A percentile compares a stretch with the other conserved stretches of the same genome.
Conservation (phyloP, 31 red algal genomes). For the Porphyra umbilicalis region DNA sequence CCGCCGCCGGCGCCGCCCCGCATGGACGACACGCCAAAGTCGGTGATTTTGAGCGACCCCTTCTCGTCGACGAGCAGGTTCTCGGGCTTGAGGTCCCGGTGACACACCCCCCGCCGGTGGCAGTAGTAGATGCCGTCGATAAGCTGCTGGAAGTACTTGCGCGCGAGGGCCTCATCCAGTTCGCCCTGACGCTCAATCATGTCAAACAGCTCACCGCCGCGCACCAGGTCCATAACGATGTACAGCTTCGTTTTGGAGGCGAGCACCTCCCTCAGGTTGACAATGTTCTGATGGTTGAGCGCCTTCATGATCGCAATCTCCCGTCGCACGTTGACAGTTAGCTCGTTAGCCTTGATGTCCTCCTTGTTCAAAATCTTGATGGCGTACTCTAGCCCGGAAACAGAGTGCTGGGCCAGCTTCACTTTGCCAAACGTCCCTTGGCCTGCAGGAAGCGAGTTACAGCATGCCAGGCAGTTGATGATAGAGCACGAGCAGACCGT, state of each 20-base stretch:
- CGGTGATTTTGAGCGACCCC: constrained; percentile 12
- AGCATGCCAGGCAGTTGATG: too few relatives aligned
- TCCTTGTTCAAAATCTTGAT: constrained; percentile 39
- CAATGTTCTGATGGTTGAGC: constrained; percentile 21
- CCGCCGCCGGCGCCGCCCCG: constrained; percentile 18
- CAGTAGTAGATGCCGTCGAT: too few relatives aligned
- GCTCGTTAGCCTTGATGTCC: constrained; percentile 9
- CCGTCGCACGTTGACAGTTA: constrained; percentile 21
- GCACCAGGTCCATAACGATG: too few relatives aligned
- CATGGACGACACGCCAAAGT: constrained; percentile 25
- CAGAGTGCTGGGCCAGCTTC: constrained; percentile 22
- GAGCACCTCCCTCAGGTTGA: constrained; percentile 13
- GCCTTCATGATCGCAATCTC: constrained; percentile 18
- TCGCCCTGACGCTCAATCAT: background rate
- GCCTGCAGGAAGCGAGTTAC: too few relatives aligned
- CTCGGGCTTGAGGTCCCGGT: too few relatives aligned
- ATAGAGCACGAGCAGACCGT: too few relatives aligned
- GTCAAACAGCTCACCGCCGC: constrained; percentile 14
- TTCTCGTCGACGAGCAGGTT: constrained; percentile 15
- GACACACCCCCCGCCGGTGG: too few relatives aligned
- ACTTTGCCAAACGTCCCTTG: too few relatives aligned
- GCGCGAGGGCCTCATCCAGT: background rate
- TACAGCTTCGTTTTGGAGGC: constrained; percentile 15
- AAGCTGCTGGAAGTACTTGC: constrained; percentile 17
- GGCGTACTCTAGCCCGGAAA: constrained; percentile 9